Conservation (phyloP, 306 rosid species). For the Trichosanthes truncata region DNA sequence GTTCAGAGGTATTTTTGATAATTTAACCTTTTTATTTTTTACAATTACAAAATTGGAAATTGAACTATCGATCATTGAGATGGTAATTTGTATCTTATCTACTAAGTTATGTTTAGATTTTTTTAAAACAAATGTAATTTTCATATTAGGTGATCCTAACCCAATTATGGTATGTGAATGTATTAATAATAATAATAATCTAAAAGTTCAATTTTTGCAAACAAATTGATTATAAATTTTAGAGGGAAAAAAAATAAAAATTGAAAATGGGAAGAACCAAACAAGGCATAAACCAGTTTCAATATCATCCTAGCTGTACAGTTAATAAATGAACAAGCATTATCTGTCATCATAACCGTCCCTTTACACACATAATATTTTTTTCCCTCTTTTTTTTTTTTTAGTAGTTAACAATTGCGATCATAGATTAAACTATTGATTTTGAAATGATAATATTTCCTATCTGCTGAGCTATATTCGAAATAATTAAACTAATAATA, state of each 20-base stretch:
- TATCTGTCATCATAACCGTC: conserved; percentile 4
- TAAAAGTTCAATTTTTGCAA: background rate
- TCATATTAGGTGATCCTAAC: background rate
- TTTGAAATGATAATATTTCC: no score
- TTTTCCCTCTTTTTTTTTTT: no score
- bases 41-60: no score
- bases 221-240: background rate
- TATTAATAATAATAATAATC: background rate
- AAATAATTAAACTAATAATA: no score
- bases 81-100: no score
- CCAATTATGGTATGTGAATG: background rate
- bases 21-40: no score
- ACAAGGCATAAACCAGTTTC: background rate
- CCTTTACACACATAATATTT: background rate
- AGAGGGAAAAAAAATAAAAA: background rate
- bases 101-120: background rate
- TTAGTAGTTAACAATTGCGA: no score
- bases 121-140: background rate
- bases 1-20: no score
- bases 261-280: background rate
- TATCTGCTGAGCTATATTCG: no score
- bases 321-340: background rate
- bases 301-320: background rate
- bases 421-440: no score
- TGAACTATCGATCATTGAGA: no score